These are phyloP conservation scores for Dichotomocladium elegans DNA, from an alignment of 371 early-diverging fungal species.

Conservation along the genomic window DNA sequence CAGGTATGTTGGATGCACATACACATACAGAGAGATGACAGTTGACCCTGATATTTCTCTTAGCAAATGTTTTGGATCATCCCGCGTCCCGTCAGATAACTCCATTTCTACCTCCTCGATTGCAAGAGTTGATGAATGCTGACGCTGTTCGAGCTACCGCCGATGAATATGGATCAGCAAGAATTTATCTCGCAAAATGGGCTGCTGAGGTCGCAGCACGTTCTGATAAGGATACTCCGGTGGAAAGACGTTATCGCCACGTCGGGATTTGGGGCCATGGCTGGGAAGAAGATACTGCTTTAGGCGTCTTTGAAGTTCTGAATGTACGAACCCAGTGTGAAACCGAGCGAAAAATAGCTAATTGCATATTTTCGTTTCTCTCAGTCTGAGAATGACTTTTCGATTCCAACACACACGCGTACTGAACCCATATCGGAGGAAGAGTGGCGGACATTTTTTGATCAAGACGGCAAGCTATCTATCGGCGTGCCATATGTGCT, in stretches of 20 bases:
- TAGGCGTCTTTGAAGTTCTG: conserved; percentile 45
- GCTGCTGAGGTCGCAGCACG: conserved; percentile 62
- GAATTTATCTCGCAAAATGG: conserved; percentile 83
- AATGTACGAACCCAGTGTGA: conserved; percentile 21
- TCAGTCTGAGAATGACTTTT: conserved; percentile 37
- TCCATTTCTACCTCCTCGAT: conserved; percentile 67
- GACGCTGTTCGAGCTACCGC: conserved; percentile 46
- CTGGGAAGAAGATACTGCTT: conserved; percentile 41
- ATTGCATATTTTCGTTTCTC: background rate
- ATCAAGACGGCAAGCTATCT: conserved; percentile 52
- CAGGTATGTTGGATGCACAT: conserved; percentile 30
- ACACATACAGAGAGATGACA: background rate
- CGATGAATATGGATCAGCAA: conserved; percentile 83
- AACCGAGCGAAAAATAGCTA: background rate
- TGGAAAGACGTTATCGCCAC: conserved; percentile 29
- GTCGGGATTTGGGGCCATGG: conserved; percentile 48
- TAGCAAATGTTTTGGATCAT: conserved; percentile 68
- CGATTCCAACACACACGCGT: conserved; percentile 48
- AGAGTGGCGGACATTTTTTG: conserved; percentile 75
- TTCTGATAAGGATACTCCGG: conserved; percentile 26
- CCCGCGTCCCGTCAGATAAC: conserved; percentile 75
- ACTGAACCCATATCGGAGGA: conserved; percentile 62
- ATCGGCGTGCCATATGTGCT: conserved; percentile 52
- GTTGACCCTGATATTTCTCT: background rate
- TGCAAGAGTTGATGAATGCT: conserved; percentile 36